These are phyloP conservation scores for Penicillium fimorum DNA, from an alignment of 495 filamentous ascomycete species.

Conservation along the genomic window DNA sequence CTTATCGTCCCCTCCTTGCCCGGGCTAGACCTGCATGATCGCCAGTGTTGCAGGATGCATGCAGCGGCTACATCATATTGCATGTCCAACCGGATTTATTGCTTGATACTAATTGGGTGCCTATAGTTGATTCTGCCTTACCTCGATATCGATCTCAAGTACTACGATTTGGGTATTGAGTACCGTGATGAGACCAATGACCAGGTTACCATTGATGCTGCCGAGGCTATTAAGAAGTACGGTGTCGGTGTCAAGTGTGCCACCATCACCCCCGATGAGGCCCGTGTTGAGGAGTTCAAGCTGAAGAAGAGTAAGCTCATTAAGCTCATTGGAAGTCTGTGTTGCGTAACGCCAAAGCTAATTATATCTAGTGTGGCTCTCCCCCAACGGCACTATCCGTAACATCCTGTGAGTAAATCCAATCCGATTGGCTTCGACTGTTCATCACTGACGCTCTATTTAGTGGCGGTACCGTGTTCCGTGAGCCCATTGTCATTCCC, in stretches of 20 bases:
- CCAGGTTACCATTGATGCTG: conserved; percentile 89
- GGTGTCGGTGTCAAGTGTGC: conserved; percentile 98
- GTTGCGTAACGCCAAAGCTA: conserved; percentile 12
- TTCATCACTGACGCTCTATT: conserved; percentile 9
- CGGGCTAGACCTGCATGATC: conserved; percentile 21
- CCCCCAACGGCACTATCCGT: conserved; percentile 96
- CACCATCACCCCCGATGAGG: conserved; percentile 97
- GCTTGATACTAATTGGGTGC: conserved; percentile 22
- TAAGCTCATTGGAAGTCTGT: neutral
- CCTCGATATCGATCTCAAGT: conserved; percentile 96
- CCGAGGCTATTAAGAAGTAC: conserved; percentile 98
- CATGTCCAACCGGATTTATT: conserved; percentile 1
- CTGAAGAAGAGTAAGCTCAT: conserved; percentile 82
- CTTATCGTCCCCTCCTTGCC: conserved; percentile 10
- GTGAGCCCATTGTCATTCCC: conserved; percentile 95
- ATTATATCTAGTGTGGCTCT: conserved; percentile 81
- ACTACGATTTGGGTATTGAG: conserved; percentile 94
- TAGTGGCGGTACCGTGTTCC: conserved; percentile 91
- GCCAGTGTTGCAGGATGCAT: conserved; percentile 19
- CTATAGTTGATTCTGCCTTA: conserved; percentile 83
- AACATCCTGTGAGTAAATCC: conserved; percentile 64
- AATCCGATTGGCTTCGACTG: neutral
- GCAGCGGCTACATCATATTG: conserved; percentile 18
- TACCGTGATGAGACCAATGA: conserved; percentile 96
- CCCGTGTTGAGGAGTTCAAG: conserved; percentile 93